Evolutionary conservation across 2,329 filamentous ascomycete genomes (phyloP).

Genomic region (Alternaria solani): DNA sequence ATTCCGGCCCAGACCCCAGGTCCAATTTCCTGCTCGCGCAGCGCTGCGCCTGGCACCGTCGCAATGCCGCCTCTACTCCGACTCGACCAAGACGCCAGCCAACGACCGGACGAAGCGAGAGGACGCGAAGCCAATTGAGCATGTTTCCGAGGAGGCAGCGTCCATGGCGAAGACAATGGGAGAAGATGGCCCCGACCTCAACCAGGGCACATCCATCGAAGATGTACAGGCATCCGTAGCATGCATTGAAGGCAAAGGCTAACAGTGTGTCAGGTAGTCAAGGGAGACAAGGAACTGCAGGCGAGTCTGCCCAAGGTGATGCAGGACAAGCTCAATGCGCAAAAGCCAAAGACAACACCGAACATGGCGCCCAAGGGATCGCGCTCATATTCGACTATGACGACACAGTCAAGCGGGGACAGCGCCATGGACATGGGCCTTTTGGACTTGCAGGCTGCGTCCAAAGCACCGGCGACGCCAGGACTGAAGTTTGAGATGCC

Average conservation of each 20-base stretch:
- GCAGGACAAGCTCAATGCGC: slow-evolving; percentile 65
- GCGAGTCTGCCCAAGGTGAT: slow-evolving; percentile 73
- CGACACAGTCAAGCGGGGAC: slow-evolving; percentile 31
- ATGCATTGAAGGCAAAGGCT: slow-evolving; percentile 10
- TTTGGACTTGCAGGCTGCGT: slow-evolving; percentile 33
- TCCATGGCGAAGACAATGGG: slow-evolving; percentile 67
- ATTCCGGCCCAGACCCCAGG: slow-evolving; percentile 38
- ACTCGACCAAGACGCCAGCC: slow-evolving; percentile 42
- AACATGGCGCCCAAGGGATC: slow-evolving; percentile 52
- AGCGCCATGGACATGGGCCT: slow-evolving; percentile 41
- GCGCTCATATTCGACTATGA: slow-evolving; percentile 65
- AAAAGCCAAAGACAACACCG: slow-evolving; percentile 49
- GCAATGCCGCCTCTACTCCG: slow-evolving; percentile 44
- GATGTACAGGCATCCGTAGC: slow-evolving; percentile 58
- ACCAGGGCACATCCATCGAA: slow-evolving; percentile 71
- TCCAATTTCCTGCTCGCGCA: slow-evolving; percentile 41
- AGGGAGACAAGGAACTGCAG: slow-evolving; percentile 67
- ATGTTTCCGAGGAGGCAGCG: slow-evolving; percentile 72
- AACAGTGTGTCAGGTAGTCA: slow-evolving; percentile 62
- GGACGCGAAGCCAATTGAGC: slow-evolving; percentile 56
- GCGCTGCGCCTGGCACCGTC: slow-evolving; percentile 29
- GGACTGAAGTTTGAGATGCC: slow-evolving; percentile 85
- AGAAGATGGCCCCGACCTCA: slow-evolving; percentile 66
- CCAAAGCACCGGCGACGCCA: slow-evolving; percentile 31
- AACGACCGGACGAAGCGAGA: slow-evolving; percentile 41